Evolutionary conservation across 495 filamentous ascomycete genomes (phyloP).

Genomic region (Pyrenopolyporus hunteri): DNA sequence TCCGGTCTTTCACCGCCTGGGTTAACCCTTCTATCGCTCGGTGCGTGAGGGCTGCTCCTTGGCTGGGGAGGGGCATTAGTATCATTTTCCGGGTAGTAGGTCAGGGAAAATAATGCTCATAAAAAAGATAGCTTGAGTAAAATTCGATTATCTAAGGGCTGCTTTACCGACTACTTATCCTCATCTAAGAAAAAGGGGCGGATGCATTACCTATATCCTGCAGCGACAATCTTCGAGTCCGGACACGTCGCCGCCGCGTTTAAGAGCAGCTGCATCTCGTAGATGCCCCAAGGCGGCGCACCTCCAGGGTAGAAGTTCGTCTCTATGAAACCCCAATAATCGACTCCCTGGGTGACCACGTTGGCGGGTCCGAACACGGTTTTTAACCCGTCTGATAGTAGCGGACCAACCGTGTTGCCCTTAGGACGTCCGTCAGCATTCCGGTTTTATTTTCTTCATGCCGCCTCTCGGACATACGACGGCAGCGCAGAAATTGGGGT

Average conservation of each 20-base stretch:
- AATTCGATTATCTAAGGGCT: too few species aligned
- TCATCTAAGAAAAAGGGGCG: not conserved
- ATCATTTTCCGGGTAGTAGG: not conserved
- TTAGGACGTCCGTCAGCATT: conserved; percentile 25
- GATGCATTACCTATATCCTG: conserved; percentile 36
- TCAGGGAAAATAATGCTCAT: too few species aligned
- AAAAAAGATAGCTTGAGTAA: too few species aligned
- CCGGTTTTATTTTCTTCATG: conserved; percentile 1
- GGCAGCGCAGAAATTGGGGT: not conserved
- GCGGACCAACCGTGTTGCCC: conserved; percentile 52
- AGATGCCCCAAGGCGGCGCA: conserved; percentile 45
- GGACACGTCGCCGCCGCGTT: conserved; percentile 39
- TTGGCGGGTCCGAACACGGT: conserved; percentile 46
- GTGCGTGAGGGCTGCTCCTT: conserved; percentile 59
- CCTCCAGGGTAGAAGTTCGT: conserved; percentile 47
- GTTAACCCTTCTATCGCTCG: conserved; percentile 51
- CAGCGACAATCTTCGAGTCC: conserved; percentile 40
- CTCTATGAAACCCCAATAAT: conserved; percentile 47
- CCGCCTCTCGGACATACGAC: too few species aligned
- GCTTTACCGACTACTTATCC: too few species aligned
- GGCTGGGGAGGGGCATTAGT: conserved; percentile 38
- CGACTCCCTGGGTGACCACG: conserved; percentile 48
- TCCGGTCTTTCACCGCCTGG: conserved; percentile 48
- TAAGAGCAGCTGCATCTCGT: conserved; percentile 42
- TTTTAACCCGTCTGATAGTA: conserved; percentile 47